Conservation (phyloP, 345 rosid genomes). For the Psidium friedrichsthalianum region DNA sequence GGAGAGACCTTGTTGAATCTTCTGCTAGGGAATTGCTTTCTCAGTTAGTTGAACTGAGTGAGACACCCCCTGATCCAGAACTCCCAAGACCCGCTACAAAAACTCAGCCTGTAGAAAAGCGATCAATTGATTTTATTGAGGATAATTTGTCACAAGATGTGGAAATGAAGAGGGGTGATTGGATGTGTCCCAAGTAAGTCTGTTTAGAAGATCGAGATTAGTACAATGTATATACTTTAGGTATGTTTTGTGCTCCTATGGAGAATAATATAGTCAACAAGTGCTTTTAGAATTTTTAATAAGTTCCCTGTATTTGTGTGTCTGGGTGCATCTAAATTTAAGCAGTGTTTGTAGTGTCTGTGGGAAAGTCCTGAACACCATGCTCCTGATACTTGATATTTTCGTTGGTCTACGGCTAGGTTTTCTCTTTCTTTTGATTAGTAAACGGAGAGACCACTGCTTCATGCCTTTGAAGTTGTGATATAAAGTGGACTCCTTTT, state of each 20-base stretch:
- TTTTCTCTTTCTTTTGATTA: neutral
- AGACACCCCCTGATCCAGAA: slow-evolving; percentile 40
- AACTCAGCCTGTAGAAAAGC: slow-evolving; percentile 13
- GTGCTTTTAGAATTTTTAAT: neutral
- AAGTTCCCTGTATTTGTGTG: neutral
- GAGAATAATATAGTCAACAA: neutral
- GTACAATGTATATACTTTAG: neutral
- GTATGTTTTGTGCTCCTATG: neutral
- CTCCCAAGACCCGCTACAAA: slow-evolving; percentile 35
- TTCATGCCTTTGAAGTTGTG: neutral
- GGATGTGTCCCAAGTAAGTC: slow-evolving; percentile 86
- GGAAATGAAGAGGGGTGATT: slow-evolving; percentile 62
- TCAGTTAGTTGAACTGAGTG: slow-evolving; percentile 60
- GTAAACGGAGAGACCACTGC: neutral
- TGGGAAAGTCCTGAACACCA: neutral
- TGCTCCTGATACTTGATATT: neutral
- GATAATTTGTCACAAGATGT: slow-evolving; percentile 19
- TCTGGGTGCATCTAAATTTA: neutral
- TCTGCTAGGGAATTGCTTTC: slow-evolving; percentile 66
- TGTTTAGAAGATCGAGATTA: neutral
- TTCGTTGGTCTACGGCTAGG: neutral
- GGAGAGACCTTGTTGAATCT: slow-evolving; percentile 37
- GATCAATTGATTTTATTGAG: neutral
- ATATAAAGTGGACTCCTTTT: neutral
- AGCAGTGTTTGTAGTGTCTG: neutral